Evolutionary conservation across 768 basidiomycete species (phyloP).

Genomic region (Trametes meyenii): DNA sequence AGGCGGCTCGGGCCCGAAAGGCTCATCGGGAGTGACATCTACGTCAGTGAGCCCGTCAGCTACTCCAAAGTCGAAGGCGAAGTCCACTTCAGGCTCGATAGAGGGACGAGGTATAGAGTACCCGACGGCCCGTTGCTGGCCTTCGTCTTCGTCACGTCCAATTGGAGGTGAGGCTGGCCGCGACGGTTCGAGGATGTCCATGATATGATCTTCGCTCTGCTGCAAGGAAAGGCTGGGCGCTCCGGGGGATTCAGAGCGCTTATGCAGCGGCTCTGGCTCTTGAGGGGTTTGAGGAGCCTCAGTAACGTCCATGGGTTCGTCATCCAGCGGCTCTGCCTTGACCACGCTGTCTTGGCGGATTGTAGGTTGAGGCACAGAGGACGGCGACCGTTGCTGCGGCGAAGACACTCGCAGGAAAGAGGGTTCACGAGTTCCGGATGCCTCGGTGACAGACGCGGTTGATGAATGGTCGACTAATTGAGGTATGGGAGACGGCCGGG

Average conservation of each 20-base stretch:
- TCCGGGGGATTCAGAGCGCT: neutral
- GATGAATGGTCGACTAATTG: conserved; percentile 8
- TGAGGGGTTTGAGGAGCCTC: neutral
- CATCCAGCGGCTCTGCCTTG: conserved; percentile 14
- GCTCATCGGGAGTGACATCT: neutral
- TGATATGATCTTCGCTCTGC: conserved; percentile 19
- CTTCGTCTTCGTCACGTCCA: conserved; percentile 7
- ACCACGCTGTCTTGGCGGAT: conserved; percentile 1
- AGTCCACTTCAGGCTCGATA: neutral
- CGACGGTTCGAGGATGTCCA: conserved; percentile 15
- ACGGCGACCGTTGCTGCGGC: conserved; percentile 27
- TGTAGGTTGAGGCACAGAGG: conserved; percentile 4
- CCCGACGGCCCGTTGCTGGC: neutral
- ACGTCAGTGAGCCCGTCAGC: conserved; percentile 2
- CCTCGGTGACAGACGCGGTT: neutral
- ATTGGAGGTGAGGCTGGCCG: neutral
- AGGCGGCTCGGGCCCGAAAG: conserved; percentile 39
- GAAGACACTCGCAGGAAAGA: conserved; percentile 24
- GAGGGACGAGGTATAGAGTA: conserved; percentile 22
- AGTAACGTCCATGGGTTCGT: conserved; percentile 9
- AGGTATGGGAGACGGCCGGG: conserved; percentile 5
- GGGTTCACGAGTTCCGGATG: conserved; percentile 9
- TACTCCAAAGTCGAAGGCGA: conserved; percentile 1
- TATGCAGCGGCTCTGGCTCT: conserved; percentile 1
- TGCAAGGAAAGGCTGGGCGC: conserved; percentile 4